Evolutionary conservation across 2,329 filamentous ascomycete species (phyloP), one percentile per base, ranked within the genome.

Genomic region (Talaromyces sp.): DNA sequence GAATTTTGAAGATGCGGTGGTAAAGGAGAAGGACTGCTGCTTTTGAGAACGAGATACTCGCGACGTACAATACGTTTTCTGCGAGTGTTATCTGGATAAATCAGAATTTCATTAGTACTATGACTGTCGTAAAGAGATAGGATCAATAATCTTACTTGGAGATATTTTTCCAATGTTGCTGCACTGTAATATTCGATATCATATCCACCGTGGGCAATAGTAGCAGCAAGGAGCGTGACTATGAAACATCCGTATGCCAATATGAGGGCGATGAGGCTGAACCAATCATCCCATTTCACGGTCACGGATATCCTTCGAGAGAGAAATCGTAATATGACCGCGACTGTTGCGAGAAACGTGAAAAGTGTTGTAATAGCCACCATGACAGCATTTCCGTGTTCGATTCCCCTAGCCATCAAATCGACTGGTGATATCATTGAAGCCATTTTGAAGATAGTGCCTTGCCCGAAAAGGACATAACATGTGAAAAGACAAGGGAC

Each of bases 31-130:
- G 43, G 43, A 47, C 43, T 47, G 43, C 43, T 22, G 43, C 43
- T 47, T 47, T 47, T 47, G 43, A 47, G 43, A 47, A 47, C 43
- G 43, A 47, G 43, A 47, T 47, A 47, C 43, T 47, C 43, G 43
- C 43, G 43, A 47, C 43, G 43, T 47, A 47, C 43, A 47, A 47
- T 47, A 47, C 43, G 43, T 47, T 47, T 47, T 47, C 43, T 47
- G 43, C 43, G 43, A 47, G 43, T 47, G 43, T 47, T 47, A 47
- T 47, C 43, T 47, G 43, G 19, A 47, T 10, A 22, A 47, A 47
- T 47, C 43, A 47, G 22, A 22, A 47, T 47, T 47, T 47, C 43
- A 47, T 47, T 47, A 43, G 40, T 19, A 43, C 40, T 19, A 43
- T 43, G 43, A 47, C 43, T 47, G 43, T 47, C n/a, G 43, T 45